Base-by-base conservation (phyloP, 179 eudicot genomes). In the Vitellaria paradoxa region DNA sequence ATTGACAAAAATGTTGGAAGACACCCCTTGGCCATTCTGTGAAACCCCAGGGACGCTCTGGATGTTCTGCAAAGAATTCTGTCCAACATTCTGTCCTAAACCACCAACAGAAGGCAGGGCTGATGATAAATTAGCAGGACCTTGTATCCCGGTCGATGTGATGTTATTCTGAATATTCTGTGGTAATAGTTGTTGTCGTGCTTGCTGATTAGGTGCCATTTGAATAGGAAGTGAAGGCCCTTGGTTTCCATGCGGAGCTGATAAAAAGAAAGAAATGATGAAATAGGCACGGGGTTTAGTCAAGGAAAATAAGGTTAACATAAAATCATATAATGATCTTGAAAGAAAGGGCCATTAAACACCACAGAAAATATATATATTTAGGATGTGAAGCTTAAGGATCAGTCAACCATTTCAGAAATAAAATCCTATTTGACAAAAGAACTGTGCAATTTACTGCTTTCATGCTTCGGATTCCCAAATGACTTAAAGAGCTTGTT, bases 21-120 rank as follows among this genome's bases (percentile, higher is more conserved):
- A 68, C 73, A 87, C 84, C 79, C 94, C 98, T 68, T 87, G 97
- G 76, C 90, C 95, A 78, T 84, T 91, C 72, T 91, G 96, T 68
- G 88, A 79, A 83, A 87, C 86, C 66, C 87, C 87, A 68, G 97
- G 75, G 53, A 90, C 83, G 79, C 71, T 89, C 62, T 88, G 95
- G 77, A 90, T 86, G 85, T 70, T 93, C 74, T 93, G 97, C 84
- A 91, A 65, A 81, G 94, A 76, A 82, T 89, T 91, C 84, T 89
- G 97, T 65, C 67, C 82, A 77, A 83, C 89, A 83, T 88, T 93
- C 78, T 85, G 93, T 20, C 89, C 74, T 82, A 96, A 79, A 70
- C 86, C 87, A 76, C 84, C 86, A 50, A 79, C 89, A 72, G 88
- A 23, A 61, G 92, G 90, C 80, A 91, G 74, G 13, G 87, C 75